A percentile compares a stretch with the other conserved stretches of the same genome.
These are phyloP conservation scores for Penicillium sp. DNA, from an alignment of 2,329 filamentous ascomycete species.

Conservation along the genomic window DNA sequence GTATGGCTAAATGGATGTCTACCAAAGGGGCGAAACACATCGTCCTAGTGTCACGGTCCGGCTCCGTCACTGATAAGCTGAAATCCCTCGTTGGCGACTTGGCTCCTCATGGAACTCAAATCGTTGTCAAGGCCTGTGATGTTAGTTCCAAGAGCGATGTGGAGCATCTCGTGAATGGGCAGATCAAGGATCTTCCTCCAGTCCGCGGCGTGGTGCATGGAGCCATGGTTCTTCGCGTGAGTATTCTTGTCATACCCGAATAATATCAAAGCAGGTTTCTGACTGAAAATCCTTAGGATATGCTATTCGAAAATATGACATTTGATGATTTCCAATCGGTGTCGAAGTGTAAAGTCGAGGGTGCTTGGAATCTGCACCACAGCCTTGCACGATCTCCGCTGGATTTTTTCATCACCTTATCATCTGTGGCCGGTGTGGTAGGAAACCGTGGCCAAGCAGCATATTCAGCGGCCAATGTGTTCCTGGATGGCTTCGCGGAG, in stretches of 20 bases:
- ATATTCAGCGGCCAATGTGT: conserved; percentile 17
- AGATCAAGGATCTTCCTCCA: conserved; percentile 24
- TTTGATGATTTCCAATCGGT: conserved; percentile 24
- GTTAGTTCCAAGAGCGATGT: conserved; percentile 30
- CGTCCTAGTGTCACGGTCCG: conserved; percentile 51
- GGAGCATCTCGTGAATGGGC: conserved; percentile 19
- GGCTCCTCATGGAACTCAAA: conserved; percentile 14
- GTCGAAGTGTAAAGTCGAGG: conserved; percentile 10
- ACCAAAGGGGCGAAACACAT: conserved; percentile 50
- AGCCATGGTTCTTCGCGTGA: conserved; percentile 41
- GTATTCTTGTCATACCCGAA: neutral
- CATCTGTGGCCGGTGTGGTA: conserved; percentile 6
- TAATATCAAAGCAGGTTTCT: neutral
- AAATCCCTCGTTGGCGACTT: conserved; percentile 19
- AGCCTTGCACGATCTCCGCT: conserved; percentile 15
- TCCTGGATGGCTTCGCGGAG: conserved; percentile 33
- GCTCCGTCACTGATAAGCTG: conserved; percentile 19
- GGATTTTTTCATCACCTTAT: conserved; percentile 11
- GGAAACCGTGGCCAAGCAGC: conserved; percentile 13
- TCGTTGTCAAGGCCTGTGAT: conserved; percentile 30
- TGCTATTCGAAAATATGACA: conserved; percentile 29
- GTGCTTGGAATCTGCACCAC: conserved; percentile 28
- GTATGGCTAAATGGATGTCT: conserved; percentile 51
- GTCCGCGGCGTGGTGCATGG: conserved; percentile 45
- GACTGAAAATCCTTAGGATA: conserved; percentile 19